phyloP scores from a whole-genome alignment of 1,284 basidiomycete genomes.

The Ganoderma multipileum region DNA sequence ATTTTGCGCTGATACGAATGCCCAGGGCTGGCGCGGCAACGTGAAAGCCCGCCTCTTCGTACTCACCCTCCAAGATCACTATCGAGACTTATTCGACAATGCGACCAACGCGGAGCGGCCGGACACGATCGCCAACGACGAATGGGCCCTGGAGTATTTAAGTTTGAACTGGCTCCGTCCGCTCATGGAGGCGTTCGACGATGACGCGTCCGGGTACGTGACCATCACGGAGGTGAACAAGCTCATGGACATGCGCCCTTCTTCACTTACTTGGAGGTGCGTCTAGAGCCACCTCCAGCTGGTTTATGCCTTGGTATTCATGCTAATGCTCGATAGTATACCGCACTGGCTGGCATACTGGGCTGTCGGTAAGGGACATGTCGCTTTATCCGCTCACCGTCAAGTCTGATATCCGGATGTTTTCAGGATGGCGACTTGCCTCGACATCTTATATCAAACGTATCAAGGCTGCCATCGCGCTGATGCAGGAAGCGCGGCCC shows the following conservation, averaged over 20 bases:
- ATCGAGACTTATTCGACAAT: conserved; percentile 28
- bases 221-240: conserved; percentile 39
- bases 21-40: conserved; percentile 24
- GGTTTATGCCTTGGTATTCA: not conserved
- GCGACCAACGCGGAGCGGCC: not conserved
- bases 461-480: conserved; percentile 26
- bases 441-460: conserved; percentile 30
- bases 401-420: no score
- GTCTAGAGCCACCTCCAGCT: not conserved
- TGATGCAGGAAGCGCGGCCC: conserved; percentile 26
- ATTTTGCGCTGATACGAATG: not conserved
- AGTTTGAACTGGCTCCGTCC: conserved; percentile 27
- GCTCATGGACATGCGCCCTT: conserved; percentile 21
- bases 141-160: conserved; percentile 34
- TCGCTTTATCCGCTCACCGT: not conserved
- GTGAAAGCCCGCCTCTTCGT: conserved; percentile 26
- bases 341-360: conserved; percentile 31
- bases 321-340: conserved; percentile 3
- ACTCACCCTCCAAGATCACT: conserved; percentile 37
- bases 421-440: conserved; percentile 33
- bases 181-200: conserved; percentile 41
- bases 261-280: conserved; percentile 24
- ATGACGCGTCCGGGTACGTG: conserved; percentile 41
- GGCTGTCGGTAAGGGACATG: conserved; percentile 19
- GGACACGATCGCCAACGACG: conserved; percentile 16